These are phyloP conservation scores for Mucor lusitanicus DNA, from an alignment of 371 early-diverging fungal genomes.

Conservation along the genomic window DNA sequence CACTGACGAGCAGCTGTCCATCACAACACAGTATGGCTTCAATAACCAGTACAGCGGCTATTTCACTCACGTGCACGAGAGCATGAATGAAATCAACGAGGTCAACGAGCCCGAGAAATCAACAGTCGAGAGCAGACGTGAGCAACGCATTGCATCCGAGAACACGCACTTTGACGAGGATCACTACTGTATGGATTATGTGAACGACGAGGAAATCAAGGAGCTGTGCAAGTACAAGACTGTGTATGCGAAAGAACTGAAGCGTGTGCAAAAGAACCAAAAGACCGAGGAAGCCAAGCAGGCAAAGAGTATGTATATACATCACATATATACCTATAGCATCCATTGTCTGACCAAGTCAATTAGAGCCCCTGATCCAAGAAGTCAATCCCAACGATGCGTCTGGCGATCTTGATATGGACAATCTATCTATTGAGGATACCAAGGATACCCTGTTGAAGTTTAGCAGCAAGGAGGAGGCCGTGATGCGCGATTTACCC, in stretches of 20 bases:
- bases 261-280: slow-evolving; percentile 52
- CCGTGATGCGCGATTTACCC: slow-evolving; percentile 77
- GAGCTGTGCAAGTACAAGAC: slow-evolving; percentile 74
- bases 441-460: slow-evolving; percentile 37
- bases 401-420: slow-evolving; percentile 17
- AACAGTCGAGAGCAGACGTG: slow-evolving; percentile 62
- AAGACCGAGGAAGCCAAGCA: slow-evolving; percentile 7
- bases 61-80: slow-evolving; percentile 76
- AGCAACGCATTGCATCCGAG: slow-evolving; percentile 67
- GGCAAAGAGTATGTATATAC: neutral
- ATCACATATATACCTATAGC: neutral
- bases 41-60: slow-evolving; percentile 82
- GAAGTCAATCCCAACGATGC: slow-evolving; percentile 24
- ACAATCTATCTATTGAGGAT: slow-evolving; percentile 29
- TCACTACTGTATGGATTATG: slow-evolving; percentile 83
- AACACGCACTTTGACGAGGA: slow-evolving; percentile 88
- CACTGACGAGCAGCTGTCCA: slow-evolving; percentile 25
- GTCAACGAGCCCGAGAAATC: slow-evolving; percentile 74
- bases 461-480: slow-evolving; percentile 74
- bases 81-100: slow-evolving; percentile 84
- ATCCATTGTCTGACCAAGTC: neutral
- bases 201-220: slow-evolving; percentile 73
- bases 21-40: slow-evolving; percentile 74
- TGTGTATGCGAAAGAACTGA: slow-evolving; percentile 62
- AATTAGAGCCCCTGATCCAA: slow-evolving; percentile 37